phyloP scores from a whole-genome alignment of 2,329 filamentous ascomycete genomes.

The Spiromastix sp. region DNA sequence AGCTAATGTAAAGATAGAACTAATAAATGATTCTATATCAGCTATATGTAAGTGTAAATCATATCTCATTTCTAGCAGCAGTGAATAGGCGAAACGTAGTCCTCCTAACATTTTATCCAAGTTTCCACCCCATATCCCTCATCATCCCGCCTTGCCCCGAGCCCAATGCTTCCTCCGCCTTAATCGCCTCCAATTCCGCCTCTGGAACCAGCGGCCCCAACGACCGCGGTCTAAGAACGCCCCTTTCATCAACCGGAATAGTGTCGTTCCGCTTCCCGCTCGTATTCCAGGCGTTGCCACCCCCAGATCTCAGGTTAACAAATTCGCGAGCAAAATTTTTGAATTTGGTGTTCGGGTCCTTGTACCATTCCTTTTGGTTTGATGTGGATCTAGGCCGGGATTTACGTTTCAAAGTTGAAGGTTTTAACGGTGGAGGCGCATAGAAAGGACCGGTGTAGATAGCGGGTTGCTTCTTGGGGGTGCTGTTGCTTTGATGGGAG shows the following conservation, averaged over 20 bases:
- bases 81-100: too few species aligned
- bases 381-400: too few species aligned
- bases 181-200: too few species aligned
- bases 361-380: conserved; percentile 20
- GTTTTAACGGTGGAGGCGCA: too few species aligned
- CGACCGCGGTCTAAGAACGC: conserved; percentile 19
- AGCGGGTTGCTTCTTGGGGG: too few species aligned
- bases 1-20: too few species aligned
- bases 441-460: too few species aligned
- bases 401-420: too few species aligned
- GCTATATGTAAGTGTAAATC: too few species aligned
- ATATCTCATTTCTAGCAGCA: too few species aligned
- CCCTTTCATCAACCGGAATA: conserved; percentile 23
- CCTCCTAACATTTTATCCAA: too few species aligned
- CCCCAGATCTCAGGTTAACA: conserved; percentile 21
- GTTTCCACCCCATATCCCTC: conserved; percentile 7
- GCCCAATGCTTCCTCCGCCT: neutral
- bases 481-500: neutral
- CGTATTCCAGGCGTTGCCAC: conserved; percentile 17
- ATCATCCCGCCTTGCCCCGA: conserved; percentile 1
- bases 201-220: neutral
- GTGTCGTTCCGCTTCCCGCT: conserved; percentile 9
- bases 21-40: too few species aligned
- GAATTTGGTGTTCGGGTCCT: conserved; percentile 27
- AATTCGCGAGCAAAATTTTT: conserved; percentile 27